These are phyloP conservation scores for Fusarium oxysporum DNA, from an alignment of 2,329 filamentous ascomycete genomes.

Conservation along the genomic window DNA sequence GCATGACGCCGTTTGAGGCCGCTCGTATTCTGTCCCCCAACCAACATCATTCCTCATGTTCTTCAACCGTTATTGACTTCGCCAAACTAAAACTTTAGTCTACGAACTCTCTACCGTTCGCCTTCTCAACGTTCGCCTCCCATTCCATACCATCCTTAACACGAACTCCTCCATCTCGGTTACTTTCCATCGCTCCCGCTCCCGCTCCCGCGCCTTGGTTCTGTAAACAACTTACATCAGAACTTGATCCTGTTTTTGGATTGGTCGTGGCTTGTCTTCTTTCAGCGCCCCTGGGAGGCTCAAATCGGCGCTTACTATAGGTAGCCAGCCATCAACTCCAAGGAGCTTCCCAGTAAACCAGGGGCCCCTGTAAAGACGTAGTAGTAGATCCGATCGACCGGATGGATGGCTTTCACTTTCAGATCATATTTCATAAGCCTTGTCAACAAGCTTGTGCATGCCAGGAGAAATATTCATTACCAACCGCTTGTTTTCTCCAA, in stretches of 20 bases:
- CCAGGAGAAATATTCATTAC: not conserved
- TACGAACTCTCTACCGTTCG: constrained; percentile 24
- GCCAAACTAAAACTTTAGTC: not conserved
- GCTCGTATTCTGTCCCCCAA: constrained; percentile 24
- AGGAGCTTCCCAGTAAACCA: constrained; percentile 26
- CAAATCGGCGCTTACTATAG: constrained; percentile 41
- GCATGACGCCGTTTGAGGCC: constrained; percentile 37
- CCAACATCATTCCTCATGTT: not conserved
- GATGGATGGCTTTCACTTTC: constrained; percentile 21
- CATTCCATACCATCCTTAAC: constrained; percentile 4
- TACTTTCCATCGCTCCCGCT: constrained; percentile 25
- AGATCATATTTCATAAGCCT: constrained; percentile 29
- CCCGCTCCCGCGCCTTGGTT: constrained; percentile 20
- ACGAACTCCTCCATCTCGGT: constrained; percentile 17
- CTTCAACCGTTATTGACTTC: not conserved
- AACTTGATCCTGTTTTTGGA: not conserved
- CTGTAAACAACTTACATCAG: not conserved
- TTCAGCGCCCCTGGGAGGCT: constrained; percentile 33
- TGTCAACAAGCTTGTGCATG: not conserved
- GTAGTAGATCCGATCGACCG: constrained; percentile 43
- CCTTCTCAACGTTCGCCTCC: constrained; percentile 35
- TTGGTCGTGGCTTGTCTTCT: constrained; percentile 10
- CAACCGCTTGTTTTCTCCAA: not conserved
- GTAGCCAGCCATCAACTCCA: constrained; percentile 27
- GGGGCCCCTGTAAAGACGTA: constrained; percentile 31